Evolutionary conservation across 495 filamentous ascomycete species (phyloP).

Genomic region (Chaetomidium leptoderma): DNA sequence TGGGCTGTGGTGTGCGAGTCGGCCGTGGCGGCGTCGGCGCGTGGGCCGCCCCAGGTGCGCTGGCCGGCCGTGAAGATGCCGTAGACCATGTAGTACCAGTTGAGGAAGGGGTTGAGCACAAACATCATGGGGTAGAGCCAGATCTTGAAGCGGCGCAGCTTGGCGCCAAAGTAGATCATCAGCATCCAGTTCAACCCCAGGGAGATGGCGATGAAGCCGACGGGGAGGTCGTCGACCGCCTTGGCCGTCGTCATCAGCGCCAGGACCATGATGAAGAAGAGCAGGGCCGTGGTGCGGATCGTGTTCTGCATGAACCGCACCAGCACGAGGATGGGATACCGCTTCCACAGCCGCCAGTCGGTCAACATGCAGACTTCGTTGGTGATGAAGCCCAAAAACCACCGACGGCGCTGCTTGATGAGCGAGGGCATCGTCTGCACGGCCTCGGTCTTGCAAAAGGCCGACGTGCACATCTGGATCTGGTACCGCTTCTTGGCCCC

Average conservation of each 20-base stretch:
- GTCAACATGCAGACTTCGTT: constrained; percentile 99
- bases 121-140: constrained; percentile 98
- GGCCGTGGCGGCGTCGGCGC: constrained; percentile 85
- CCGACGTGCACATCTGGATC: constrained; percentile 94
- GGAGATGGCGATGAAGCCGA: constrained; percentile 94
- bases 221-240: constrained; percentile 69
- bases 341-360: constrained; percentile 82
- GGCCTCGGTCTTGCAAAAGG: constrained; percentile 98
- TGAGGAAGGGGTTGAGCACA: constrained; percentile 91
- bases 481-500: constrained; percentile 88
- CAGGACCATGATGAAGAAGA: constrained; percentile 94
- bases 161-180: constrained; percentile 93
- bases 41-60: constrained; percentile 92
- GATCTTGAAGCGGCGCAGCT: constrained; percentile 83
- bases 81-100: constrained; percentile 96
- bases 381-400: constrained; percentile 97
- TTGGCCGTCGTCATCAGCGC: constrained; percentile 82
- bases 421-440: constrained; percentile 83
- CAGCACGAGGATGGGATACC: constrained; percentile 84
- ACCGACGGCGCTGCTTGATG: constrained; percentile 90
- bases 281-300: constrained; percentile 87
- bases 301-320: constrained; percentile 96
- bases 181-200: constrained; percentile 90
- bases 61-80: constrained; percentile 88
- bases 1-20: constrained; percentile 74